Base-by-base conservation (phyloP, 1,284 basidiomycete species). In the Melampsora larici-populina region DNA sequence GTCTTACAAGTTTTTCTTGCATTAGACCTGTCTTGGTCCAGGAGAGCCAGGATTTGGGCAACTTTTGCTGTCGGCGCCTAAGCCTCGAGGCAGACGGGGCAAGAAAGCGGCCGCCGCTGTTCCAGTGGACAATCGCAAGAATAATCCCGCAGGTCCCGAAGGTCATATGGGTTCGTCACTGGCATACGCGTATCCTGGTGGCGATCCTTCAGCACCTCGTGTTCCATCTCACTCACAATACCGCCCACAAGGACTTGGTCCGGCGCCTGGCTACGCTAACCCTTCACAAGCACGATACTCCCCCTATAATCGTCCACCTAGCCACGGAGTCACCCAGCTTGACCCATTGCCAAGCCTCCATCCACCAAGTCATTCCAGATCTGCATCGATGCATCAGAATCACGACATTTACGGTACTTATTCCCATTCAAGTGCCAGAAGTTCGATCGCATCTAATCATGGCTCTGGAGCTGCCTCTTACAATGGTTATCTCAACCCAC, bases 11-110 rank as follows among this genome's bases (percentile, higher is more conserved):
- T 31, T 13, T 49, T 26, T 33, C 40, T 60, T 70, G 62, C n/a
- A 8, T 43, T 43, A 78, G 75, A 78, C 77, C 15, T 80, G 79
- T 51, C 73, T 79, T 46, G 65, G 70, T 9, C 79, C 79, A 18
- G 77, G 73, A 6, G 51, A 70, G 29, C 78, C 78, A 24, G 79
- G 79, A 8, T 80, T 79, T 71, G 79, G 79, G 17, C 64, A 77
- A 40, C 70, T 79, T 48, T 60, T 79, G 33, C 51, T 80, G 11
- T 79, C 79, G n/a, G 73, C 78, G 7, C 78, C 78, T 49, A 76
- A 78, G 55, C 74, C 78, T 18, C 58, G 70, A 43, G 65, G 65
- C 0, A 46, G 73, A 8, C 70, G 79, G 31, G 66, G 75, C 9
- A 31, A 67, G 9, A 79, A 77, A 49, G 48, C 46, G 26, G 46